Base-by-base conservation (phyloP, 2,329 filamentous ascomycete species). In the Aspergillus neoniger region DNA sequence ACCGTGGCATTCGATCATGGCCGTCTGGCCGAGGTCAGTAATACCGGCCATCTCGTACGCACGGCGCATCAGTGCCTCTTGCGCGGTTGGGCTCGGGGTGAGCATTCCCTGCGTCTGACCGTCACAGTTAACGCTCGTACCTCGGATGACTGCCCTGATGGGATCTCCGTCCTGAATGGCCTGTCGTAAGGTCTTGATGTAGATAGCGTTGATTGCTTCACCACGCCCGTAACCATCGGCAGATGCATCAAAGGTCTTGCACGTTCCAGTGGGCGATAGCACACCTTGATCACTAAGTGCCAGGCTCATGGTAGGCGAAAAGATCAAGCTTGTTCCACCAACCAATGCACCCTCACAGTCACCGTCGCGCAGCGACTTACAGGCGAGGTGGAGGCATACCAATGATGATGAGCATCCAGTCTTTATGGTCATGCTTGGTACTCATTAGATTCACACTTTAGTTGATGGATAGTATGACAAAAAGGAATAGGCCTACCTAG, bases 351-450 rank as follows among this genome's bases (percentile, higher is more conserved):
- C 50, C 0, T 50, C 15, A 25, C 53, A 57, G 14, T 41, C 52
- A 12, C 61, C 55, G 5, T n/a, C 17, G 7, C 39, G 38, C 51
- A 65, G 6, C 71, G 58, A 6, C 63, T 65, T 73, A 69, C 54
- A 70, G 10, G 67, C 67, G 14, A 62, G 57, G 43, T 79, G 67
- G 1, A 80, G 58, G 9, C 55, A 68, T 1, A 67, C 60, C 4
- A 77, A 41, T 0, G 75, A 68, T 0, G 76, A 71, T 0, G 76
- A 79, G 49, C 78, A 79, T 0, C 69, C 79, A 0, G 78, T 80
- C 14, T 71, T 66, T 7, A 77, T 63, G 1, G 61, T 68, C 55
- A 72, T 63, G 54, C 72, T 73, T 1, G 75, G 12, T n/a, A 17
- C 2, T 2, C n/a, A 17, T 51, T 32, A 36, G 15, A 3, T 2